Conservation (phyloP, 345 rosid species). For the Acer negundo region DNA sequence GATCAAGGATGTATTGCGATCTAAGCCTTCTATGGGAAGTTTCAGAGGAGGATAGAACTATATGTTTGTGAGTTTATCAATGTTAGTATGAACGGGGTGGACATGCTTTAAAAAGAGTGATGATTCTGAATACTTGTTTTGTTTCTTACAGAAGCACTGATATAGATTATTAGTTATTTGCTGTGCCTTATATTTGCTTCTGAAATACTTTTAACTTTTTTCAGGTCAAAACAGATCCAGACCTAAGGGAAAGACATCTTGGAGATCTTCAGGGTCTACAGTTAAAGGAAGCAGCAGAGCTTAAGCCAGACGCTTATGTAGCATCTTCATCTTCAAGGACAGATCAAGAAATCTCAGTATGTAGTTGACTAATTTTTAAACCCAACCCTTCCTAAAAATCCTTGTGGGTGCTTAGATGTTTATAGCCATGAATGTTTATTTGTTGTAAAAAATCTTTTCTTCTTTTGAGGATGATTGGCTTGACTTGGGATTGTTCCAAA, state of each 20-base stretch:
- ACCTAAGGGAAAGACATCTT: slow-evolving; percentile 24
- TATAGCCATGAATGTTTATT: background rate
- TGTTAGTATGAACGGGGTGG: background rate
- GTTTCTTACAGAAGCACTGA: background rate
- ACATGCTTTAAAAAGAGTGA: background rate
- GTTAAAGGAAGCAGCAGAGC: slow-evolving; percentile 9
- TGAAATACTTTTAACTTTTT: background rate
- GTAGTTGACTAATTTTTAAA: background rate
- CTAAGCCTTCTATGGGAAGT: background rate
- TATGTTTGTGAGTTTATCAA: background rate
- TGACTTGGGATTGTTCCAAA: background rate
- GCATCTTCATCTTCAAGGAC: slow-evolving; percentile 11
- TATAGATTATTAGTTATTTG: background rate
- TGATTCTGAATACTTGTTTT: background rate
- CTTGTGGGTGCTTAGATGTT: background rate
- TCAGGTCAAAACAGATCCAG: slow-evolving; percentile 25
- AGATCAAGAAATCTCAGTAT: slow-evolving; percentile 14
- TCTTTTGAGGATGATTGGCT: background rate
- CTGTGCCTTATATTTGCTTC: background rate
- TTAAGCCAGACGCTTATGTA: slow-evolving; percentile 12
- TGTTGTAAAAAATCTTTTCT: background rate
- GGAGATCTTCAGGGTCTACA: slow-evolving; percentile 23
- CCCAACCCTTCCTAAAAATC: background rate
- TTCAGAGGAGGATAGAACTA: background rate
- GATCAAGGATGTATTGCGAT: background rate